Evolutionary conservation across 805 yeast genomes (phyloP), one percentile per base, ranked within the genome.

Genomic region (Candida maesae): DNA sequence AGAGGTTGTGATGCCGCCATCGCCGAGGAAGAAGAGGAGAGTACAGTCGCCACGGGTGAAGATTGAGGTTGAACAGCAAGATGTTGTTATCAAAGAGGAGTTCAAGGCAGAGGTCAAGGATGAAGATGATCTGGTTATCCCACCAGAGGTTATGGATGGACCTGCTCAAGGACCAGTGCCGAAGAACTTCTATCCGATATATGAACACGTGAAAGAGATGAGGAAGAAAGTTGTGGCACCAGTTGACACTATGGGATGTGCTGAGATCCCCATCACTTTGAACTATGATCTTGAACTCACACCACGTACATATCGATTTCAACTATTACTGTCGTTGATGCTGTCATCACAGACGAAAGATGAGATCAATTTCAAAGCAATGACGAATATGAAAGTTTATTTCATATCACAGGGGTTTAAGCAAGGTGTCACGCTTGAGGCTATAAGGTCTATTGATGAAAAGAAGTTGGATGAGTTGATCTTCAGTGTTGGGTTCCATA

Each of bases 331-430:
- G 0, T 80, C 95, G 3, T 68, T 90, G 38, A 85, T 90, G 90
- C 75, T 90, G 23, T 85, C 95, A 9, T 76, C 96, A 0, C 97
- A 90, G 52, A 90, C 98, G 2, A 89, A 84, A 56, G 98, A 90
- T 60, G 95, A 87, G 59, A 77, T 81, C 35, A 90, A 87, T 46
- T 84, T 71, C 39, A 73, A 72, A 31, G 95, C 93, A 0, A 83
- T 89, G 79, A 59, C 59, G 13, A 71, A 64, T 23, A 64, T 91
- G 47, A 80, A 85, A 36, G 51, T 55, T 27, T 66, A 72, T 49
- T 64, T 81, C 52, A 43, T 42, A 45, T 51, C n/a, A 50, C 61
- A 42, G 12, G 68, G 72, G 67, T 67, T 20, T 73, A 45, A 58
- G 5, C 68, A 73, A 14, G 89, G 89, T 0, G 58, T 84, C 5